Conservation (phyloP, 495 filamentous ascomycete species). For the Podospora australis region DNA sequence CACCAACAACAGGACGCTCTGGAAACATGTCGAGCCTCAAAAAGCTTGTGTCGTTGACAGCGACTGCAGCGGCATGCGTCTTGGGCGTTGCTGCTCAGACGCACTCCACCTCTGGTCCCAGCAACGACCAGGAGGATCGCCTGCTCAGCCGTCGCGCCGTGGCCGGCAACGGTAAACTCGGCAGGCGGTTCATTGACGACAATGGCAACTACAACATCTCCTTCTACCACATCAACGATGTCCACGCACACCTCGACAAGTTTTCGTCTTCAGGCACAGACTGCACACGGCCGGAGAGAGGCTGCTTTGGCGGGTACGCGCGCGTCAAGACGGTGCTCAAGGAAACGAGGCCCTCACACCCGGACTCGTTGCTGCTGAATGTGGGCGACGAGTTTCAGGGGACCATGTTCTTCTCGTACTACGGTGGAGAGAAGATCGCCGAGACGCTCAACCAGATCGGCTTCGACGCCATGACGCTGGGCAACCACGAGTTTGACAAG, state of each 20-base stretch:
- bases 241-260: conserved; percentile 54
- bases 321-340: conserved; percentile 48
- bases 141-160: conserved; percentile 35
- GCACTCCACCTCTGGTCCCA: not conserved
- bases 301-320: conserved; percentile 54
- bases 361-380: conserved; percentile 50
- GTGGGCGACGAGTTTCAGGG: conserved; percentile 57
- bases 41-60: not conserved
- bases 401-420: conserved; percentile 53
- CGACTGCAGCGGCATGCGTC: not conserved
- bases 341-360: conserved; percentile 41
- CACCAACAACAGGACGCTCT: no score
- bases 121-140: conserved; percentile 23
- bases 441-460: conserved; percentile 53
- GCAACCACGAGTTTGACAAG: conserved; percentile 54
- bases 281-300: conserved; percentile 41
- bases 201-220: conserved; percentile 52
- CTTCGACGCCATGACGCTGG: conserved; percentile 54
- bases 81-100: not conserved
- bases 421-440: conserved; percentile 56
- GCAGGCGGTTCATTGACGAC: conserved; percentile 46
- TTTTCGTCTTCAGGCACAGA: conserved; percentile 50
- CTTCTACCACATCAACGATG: conserved; percentile 58
- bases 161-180: no score
- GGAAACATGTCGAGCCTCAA: not conserved